Percentiles rank a stretch among this genome's conserved stretches.
phyloP scores from a whole-genome alignment of 768 basidiomycete genomes.

The Pulveroboletus sp. region DNA sequence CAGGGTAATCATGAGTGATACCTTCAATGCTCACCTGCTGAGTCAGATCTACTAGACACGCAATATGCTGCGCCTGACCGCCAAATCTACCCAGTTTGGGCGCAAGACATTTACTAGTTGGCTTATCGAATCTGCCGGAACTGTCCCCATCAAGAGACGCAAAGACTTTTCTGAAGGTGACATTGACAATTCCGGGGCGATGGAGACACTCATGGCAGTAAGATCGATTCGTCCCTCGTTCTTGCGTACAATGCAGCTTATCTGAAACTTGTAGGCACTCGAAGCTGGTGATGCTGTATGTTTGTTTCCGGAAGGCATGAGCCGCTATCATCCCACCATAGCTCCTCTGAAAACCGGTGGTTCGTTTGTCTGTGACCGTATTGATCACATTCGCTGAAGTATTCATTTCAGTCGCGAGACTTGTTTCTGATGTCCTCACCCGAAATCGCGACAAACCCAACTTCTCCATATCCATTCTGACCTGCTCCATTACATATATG shows the following conservation, averaged over 20 bases:
- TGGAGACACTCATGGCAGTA: conserved; percentile 68
- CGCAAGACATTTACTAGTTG: conserved; percentile 81
- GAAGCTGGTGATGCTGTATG: conserved; percentile 76
- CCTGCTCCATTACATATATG: conserved; percentile 84
- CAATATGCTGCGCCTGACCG: conserved; percentile 78
- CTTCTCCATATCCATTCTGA: conserved; percentile 69
- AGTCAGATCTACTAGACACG: conserved; percentile 46
- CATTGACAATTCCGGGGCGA: conserved; percentile 63
- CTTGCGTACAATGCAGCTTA: conserved; percentile 5
- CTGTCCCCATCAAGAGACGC: conserved; percentile 73
- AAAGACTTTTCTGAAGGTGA: conserved; percentile 58
- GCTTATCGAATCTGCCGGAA: conserved; percentile 86
- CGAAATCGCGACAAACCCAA: conserved; percentile 61
- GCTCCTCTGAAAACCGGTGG: conserved; percentile 87
- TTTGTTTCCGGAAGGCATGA: conserved; percentile 83
- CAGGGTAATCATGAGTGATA: conserved; percentile 38
- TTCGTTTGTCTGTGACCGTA: conserved; percentile 25
- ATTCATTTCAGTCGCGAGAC: conserved; percentile 56
- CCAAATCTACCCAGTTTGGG: conserved; percentile 85
- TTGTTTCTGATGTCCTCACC: conserved; percentile 73
- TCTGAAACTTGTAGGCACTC: conserved; percentile 47
- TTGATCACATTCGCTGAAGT: conserved; percentile 1
- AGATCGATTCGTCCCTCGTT: neutral
- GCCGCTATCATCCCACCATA: conserved; percentile 81
- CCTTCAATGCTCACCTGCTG: conserved; percentile 3